Percentiles rank a stretch among this genome's conserved stretches.
phyloP scores from a whole-genome alignment of 2,329 filamentous ascomycete species.

The Beauveria varroae region DNA sequence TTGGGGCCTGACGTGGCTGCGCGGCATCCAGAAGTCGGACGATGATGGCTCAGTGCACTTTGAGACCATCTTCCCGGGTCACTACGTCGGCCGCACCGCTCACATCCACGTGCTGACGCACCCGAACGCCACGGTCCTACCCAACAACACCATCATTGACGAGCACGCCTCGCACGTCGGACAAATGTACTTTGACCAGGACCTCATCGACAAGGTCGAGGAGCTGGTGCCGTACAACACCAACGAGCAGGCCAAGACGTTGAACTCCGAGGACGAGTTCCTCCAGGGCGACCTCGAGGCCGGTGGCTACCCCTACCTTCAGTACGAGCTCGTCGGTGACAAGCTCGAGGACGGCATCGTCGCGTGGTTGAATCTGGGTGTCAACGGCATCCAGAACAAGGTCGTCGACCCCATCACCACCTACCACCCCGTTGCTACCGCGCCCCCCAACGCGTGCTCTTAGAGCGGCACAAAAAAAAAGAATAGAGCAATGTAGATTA shows the following conservation, averaged over 20 bases:
- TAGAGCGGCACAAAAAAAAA: background rate
- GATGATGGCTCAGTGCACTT: conserved; percentile 33
- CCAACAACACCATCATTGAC: conserved; percentile 44
- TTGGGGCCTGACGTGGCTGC: conserved; percentile 28
- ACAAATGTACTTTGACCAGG: conserved; percentile 56
- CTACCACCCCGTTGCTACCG: conserved; percentile 2
- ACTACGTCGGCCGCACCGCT: conserved; percentile 32
- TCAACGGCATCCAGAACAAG: conserved; percentile 25
- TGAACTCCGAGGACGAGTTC: conserved; percentile 43
- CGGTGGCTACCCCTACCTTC: conserved; percentile 48
- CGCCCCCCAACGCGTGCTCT: background rate
- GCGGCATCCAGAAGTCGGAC: conserved; percentile 33
- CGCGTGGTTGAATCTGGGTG: conserved; percentile 45
- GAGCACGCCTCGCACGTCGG: conserved; percentile 49
- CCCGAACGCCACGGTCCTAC: conserved; percentile 26
- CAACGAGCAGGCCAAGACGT: conserved; percentile 37
- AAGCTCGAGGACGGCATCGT: conserved; percentile 42
- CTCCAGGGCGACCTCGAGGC: conserved; percentile 38
- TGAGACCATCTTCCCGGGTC: conserved; percentile 35
- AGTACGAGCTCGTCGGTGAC: conserved; percentile 50
- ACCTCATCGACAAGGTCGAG: conserved; percentile 43
- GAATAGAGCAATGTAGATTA: background rate
- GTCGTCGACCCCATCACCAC: conserved; percentile 4
- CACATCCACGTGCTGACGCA: conserved; percentile 34
- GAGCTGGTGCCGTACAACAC: conserved; percentile 33